A percentile compares a stretch with the other conserved stretches of the same genome.
Conservation (phyloP, 2,329 filamentous ascomycete species). For the Cordyceps javanica region DNA sequence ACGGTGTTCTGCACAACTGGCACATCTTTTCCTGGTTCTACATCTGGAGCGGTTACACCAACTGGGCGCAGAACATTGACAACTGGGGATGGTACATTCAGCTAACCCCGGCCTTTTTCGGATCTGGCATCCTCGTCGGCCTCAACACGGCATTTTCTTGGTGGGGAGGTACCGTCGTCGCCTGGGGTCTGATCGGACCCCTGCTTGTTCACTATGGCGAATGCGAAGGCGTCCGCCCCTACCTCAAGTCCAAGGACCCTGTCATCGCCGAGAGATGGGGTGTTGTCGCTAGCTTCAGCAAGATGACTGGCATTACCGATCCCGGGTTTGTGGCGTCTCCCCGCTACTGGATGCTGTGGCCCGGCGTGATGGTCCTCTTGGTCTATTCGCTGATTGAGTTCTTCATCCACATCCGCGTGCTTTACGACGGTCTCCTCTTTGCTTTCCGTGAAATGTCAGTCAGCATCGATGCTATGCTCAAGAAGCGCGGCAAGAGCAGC, state of each 20-base stretch:
- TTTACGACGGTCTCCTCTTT: constrained; percentile 30
- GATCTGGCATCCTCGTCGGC: constrained; percentile 44
- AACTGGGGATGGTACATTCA: constrained; percentile 58
- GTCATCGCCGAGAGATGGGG: constrained; percentile 24
- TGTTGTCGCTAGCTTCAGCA: constrained; percentile 24
- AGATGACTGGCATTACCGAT: constrained; percentile 23
- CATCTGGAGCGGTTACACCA: constrained; percentile 47
- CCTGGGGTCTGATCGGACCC: constrained; percentile 47
- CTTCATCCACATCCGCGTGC: constrained; percentile 32
- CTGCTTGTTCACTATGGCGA: constrained; percentile 44
- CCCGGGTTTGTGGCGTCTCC: constrained; percentile 29
- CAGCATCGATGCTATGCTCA: constrained; percentile 25
- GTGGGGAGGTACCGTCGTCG: constrained; percentile 48
- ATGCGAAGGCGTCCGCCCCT: constrained; percentile 35
- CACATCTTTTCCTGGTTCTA: constrained; percentile 48
- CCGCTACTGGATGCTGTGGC: constrained; percentile 39
- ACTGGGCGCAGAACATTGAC: constrained; percentile 45
- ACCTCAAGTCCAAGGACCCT: constrained; percentile 17
- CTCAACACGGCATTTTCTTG: constrained; percentile 53
- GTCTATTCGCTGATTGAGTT: constrained; percentile 36
- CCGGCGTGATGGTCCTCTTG: constrained; percentile 38
- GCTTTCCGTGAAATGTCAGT: constrained; percentile 25
- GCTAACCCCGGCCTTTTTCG: constrained; percentile 55
- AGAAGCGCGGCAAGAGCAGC: constrained; percentile 26
- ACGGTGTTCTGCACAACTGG: constrained; percentile 56